A percentile compares a stretch with the other conserved stretches of the same genome.
Conservation (phyloP, 495 filamentous ascomycete species). For the Thermothielavioides terrestris region DNA sequence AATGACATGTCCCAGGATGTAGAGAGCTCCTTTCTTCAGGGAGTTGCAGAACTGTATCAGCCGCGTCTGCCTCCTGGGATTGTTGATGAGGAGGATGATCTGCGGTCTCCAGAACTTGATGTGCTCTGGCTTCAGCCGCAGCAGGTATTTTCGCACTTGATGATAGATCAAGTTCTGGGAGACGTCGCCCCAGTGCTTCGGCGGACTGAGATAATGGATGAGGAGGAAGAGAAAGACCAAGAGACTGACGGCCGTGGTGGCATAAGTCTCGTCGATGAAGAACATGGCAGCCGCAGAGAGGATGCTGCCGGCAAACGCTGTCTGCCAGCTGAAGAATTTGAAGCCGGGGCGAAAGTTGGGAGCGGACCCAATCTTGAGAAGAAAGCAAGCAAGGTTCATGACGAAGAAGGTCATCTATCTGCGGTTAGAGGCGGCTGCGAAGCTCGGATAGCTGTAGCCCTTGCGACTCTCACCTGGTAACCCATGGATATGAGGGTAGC, state of each 20-base stretch:
- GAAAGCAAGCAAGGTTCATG: constrained; percentile 79
- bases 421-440: constrained; percentile 5
- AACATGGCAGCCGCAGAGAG: constrained; percentile 76
- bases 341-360: constrained; percentile 86
- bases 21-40: constrained; percentile 77
- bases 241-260: constrained; percentile 63
- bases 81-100: constrained; percentile 76
- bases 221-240: constrained; percentile 69
- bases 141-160: constrained; percentile 80
- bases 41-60: constrained; percentile 89
- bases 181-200: constrained; percentile 85
- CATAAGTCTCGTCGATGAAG: constrained; percentile 79
- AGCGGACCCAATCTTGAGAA: constrained; percentile 85
- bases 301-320: constrained; percentile 63
- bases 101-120: constrained; percentile 89
- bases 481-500: constrained; percentile 85
- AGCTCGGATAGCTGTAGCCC: not conserved
- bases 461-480: constrained; percentile 55
- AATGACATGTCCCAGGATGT: constrained; percentile 80
- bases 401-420: constrained; percentile 58
- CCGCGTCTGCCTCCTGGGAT: constrained; percentile 65
- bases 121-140: constrained; percentile 75
- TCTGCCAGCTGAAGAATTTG: constrained; percentile 81
- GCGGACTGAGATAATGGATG: constrained; percentile 77
- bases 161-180: constrained; percentile 86